Evolutionary conservation across 495 filamentous ascomycete species (phyloP).

Genomic region (Staphylotrichum longicolle): DNA sequence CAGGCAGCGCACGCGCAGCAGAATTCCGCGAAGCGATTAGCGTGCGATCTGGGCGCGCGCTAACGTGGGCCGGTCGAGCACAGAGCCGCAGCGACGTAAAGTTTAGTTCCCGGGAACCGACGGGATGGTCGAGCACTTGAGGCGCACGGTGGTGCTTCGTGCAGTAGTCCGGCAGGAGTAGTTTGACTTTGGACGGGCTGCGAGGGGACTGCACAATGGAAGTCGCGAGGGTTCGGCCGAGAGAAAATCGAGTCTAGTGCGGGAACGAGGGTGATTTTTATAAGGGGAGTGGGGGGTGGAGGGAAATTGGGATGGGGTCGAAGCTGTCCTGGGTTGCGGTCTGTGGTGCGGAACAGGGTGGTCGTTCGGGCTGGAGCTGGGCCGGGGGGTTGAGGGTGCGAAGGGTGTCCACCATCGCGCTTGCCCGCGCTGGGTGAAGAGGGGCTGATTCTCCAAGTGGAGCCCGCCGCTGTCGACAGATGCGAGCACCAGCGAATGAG

Average conservation of each 20-base stretch:
- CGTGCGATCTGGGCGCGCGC: slow-evolving; percentile 14
- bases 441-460: slow-evolving; percentile 22
- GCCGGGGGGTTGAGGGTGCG: background rate
- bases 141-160: slow-evolving; percentile 8
- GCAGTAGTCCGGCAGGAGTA: slow-evolving; percentile 5
- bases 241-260: slow-evolving; percentile 39
- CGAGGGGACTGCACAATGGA: background rate
- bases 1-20: slow-evolving; percentile 8
- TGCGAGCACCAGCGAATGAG: slow-evolving; percentile 1
- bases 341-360: slow-evolving; percentile 6
- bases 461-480: slow-evolving; percentile 2
- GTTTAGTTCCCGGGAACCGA: slow-evolving; percentile 16
- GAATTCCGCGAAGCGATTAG: slow-evolving; percentile 9
- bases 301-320: slow-evolving; percentile 28
- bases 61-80: slow-evolving; percentile 8
- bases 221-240: slow-evolving; percentile 22
- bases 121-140: background rate
- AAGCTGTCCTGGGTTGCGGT: background rate
- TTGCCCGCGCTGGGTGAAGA: slow-evolving; percentile 18
- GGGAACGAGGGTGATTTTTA: slow-evolving; percentile 37
- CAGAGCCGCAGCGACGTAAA: slow-evolving; percentile 19
- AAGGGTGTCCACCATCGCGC: slow-evolving; percentile 9
- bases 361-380: slow-evolving; percentile 1
- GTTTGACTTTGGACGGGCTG: background rate
- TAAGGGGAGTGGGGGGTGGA: slow-evolving; percentile 24